Evolutionary conservation across 345 rosid species (phyloP), one percentile per base, ranked within the genome.

Genomic region (Corchorus capsularis): DNA sequence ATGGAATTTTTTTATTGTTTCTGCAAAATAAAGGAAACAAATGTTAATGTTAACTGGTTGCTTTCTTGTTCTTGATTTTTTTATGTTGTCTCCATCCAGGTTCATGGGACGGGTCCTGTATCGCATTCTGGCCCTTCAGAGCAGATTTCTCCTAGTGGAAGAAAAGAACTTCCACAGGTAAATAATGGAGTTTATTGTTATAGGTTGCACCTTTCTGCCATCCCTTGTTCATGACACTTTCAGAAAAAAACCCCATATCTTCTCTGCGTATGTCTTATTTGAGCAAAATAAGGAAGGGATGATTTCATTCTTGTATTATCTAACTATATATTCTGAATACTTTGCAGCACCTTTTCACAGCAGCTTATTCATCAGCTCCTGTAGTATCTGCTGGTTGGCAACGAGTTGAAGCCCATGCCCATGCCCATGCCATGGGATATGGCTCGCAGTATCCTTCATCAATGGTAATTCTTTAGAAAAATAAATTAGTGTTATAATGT

Each of bases 141-240:
- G 64, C 82, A 69, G 20, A 86, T 82, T 79, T 73, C 87, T 79
- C 71, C 87, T 69, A 72, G 75, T 22, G 90, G 87, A 79, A 92
- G 94, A 84, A 78, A 71, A 75, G 94, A 84, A 84, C 78, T 92
- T 82, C 93, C 98, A 69, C 88, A 67, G 91, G 98, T 94, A 27
- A 27, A 88, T 56, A 3, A 39, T 27, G 43, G 2, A 39, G 43
- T 39, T 39, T 3, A 39, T 39, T 39, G 4, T 39, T 6, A 39
- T 3, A 39, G 6, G 6, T 62, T 32, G 4, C 45, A 34, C 34
- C 43, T 34, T 0, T 61, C 2, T 50, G 54, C 3, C 54, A 50
- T 50, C 54, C n/a, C 54, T 50, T 14, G 3, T 50, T 61, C 4
- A 62, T 14, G n/a, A 55, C 0, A 16, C 3, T 54, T 54, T 17